Evolutionary conservation across 176 grass and related monocot species (phyloP), one percentile per base, ranked within the genome.

Genomic region (Avena insularis): DNA sequence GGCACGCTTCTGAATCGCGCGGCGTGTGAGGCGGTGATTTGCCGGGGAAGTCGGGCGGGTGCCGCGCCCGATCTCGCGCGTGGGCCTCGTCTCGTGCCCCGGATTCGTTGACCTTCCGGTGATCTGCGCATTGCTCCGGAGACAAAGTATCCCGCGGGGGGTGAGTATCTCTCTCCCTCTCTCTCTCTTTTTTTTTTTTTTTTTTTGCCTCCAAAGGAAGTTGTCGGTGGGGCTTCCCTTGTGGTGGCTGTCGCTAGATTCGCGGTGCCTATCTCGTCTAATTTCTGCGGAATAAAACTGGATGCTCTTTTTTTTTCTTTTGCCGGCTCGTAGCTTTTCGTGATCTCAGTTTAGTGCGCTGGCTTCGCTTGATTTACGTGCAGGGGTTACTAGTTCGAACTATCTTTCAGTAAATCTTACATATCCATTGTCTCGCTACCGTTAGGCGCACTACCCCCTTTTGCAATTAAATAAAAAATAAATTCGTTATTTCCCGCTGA

Each of bases 231-330:
- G 9, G 62, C 29, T 29, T 29, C 29, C 29, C 48, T 12, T 12
- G 81, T 9, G 62, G 48, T 59, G 69, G 23, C 17, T 49, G 51
- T 21, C 51, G 76, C 82, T 38, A 88, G 85, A 91, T 88, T 91
- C 59, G 21, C 82, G 60, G 40, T 69, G n/a, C 62, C 46, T 11
- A 57, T 23, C 35, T 31, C 73, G 63, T 35, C 68, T 2, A 1
- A 4, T 12, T 58, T 85, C 31, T 2, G 7, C 71, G 9, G 19
- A 68, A 78, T 25, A 35, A 16, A 72, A 60, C 19, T 23, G 1
- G 61, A 1, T 15, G 6, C 6, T 13, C 50, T 58, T 67, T 4
- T 17, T 1, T 16, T 75, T 53, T 38, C 0, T 40, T 11, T 13
- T n/a, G 2, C 35, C 11, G 43, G 23, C 40, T 43, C 16, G 38